Conservation (phyloP, 768 basidiomycete genomes). For the Rhodosporidiobolus sp. region DNA sequence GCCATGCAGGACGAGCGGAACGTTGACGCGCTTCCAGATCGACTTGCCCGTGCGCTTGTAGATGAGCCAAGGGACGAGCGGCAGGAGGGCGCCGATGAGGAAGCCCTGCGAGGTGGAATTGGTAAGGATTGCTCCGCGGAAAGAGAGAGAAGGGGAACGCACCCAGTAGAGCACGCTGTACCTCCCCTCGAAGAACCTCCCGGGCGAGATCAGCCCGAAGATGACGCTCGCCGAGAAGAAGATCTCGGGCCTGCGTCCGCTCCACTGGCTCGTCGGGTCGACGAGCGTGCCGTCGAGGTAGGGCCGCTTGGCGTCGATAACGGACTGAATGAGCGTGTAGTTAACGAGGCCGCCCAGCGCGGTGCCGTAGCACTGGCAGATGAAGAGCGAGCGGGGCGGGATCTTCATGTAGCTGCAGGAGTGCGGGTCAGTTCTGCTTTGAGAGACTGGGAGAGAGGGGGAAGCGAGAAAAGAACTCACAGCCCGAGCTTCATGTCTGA, state of each 20-base stretch:
- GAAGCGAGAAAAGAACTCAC: constrained; percentile 16
- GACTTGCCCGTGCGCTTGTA: constrained; percentile 32
- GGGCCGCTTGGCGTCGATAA: constrained; percentile 44
- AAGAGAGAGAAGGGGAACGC: not conserved
- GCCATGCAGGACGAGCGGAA: constrained; percentile 44
- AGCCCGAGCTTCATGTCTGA: constrained; percentile 46
- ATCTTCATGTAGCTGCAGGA: constrained; percentile 35
- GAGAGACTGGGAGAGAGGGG: not conserved
- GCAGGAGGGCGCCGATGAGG: constrained; percentile 40
- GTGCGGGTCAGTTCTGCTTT: too few relatives aligned
- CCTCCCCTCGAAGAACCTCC: constrained; percentile 44
- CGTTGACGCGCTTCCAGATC: constrained; percentile 37
- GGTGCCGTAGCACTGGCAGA: constrained; percentile 42
- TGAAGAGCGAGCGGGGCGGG: constrained; percentile 43
- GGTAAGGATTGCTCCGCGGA: not conserved
- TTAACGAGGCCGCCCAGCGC: constrained; percentile 45
- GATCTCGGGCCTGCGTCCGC: constrained; percentile 39
- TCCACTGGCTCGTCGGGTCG: constrained; percentile 44
- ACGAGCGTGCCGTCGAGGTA: constrained; percentile 45
- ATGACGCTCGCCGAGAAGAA: constrained; percentile 36
- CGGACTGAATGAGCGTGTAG: constrained; percentile 42
- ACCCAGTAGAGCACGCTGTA: constrained; percentile 42
- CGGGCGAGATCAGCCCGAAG: constrained; percentile 34
- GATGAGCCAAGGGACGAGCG: constrained; percentile 41
- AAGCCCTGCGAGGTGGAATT: constrained; percentile 32